A percentile compares a stretch with the other conserved stretches of the same genome.
These are phyloP conservation scores for Hura crepitans DNA, from an alignment of 441 rosid species.

Conservation along the genomic window DNA sequence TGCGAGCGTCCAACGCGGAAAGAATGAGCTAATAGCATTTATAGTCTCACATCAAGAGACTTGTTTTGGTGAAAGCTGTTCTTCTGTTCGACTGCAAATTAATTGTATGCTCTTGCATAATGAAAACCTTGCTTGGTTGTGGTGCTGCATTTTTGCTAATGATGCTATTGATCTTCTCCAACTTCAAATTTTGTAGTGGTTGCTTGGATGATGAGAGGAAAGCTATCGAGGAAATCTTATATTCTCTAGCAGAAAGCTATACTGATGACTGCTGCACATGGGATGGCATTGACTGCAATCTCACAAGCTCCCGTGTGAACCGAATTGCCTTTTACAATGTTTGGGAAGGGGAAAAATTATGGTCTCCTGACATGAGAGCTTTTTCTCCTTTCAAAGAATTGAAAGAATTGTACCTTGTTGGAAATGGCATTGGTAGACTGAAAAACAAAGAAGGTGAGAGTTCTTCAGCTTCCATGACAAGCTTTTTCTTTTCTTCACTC, in stretches of 20 bases:
- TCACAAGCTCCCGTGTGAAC: background rate
- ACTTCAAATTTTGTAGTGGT: constrained; percentile 3
- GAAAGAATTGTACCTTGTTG: background rate
- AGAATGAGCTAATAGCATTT: no score
- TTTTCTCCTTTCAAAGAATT: constrained; percentile 12
- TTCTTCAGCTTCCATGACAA: background rate
- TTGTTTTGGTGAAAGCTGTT: background rate
- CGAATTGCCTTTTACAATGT: background rate
- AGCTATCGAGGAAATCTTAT: constrained; percentile 8
- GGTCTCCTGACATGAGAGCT: constrained; percentile 9
- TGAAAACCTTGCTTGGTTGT: background rate
- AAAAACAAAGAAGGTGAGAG: constrained; percentile 8
- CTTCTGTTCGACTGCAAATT: no score
- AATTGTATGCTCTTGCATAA: no score
- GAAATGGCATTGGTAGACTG: constrained; percentile 10
- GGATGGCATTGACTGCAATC: constrained; percentile 14
- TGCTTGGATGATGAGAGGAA: constrained; percentile 13
- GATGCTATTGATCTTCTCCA: background rate
- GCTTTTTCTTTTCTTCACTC: background rate
- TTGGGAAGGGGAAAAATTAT: background rate
- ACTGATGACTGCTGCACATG: constrained; percentile 17
- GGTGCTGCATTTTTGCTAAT: background rate
- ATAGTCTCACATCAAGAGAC: no score
- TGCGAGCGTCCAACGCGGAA: no score
- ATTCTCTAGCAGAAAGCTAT: background rate